Conservation (phyloP, 108 stramenopile species). For the Cyclostephanos invisitatus region DNA sequence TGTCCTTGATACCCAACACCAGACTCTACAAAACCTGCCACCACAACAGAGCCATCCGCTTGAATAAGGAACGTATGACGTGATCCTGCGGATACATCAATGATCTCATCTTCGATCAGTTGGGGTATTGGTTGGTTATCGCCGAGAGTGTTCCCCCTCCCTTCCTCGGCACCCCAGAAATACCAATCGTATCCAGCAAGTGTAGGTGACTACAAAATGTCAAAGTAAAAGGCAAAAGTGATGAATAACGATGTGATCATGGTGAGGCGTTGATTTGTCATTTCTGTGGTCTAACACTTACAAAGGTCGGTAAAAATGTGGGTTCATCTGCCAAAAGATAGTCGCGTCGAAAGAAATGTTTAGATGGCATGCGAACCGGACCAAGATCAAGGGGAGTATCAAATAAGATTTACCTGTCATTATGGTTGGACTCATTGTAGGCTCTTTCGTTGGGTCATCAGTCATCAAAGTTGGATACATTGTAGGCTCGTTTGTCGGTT, state of each 20-base stretch:
- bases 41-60: constrained; percentile 29
- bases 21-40: constrained; percentile 42
- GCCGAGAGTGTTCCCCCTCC: constrained; percentile 2
- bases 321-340: neutral
- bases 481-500: neutral
- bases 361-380: neutral
- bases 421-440: neutral
- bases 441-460: neutral
- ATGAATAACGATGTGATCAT: neutral
- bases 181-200: neutral
- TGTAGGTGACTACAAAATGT: constrained; percentile 11
- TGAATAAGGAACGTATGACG: constrained; percentile 33
- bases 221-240: neutral
- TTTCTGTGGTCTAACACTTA: neutral
- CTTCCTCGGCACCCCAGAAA: constrained; percentile 32
- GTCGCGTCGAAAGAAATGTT: neutral
- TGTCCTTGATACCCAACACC: constrained; percentile 40
- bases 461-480: neutral
- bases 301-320: constrained; percentile 1
- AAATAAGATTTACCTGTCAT: neutral
- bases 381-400: neutral
- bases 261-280: neutral
- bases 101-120: constrained; percentile 3
- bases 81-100: constrained; percentile 39
- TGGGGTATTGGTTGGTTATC: constrained; percentile 17